These are phyloP conservation scores for Diaporthe aspalathi DNA, from an alignment of 2,329 filamentous ascomycete genomes.

Conservation along the genomic window DNA sequence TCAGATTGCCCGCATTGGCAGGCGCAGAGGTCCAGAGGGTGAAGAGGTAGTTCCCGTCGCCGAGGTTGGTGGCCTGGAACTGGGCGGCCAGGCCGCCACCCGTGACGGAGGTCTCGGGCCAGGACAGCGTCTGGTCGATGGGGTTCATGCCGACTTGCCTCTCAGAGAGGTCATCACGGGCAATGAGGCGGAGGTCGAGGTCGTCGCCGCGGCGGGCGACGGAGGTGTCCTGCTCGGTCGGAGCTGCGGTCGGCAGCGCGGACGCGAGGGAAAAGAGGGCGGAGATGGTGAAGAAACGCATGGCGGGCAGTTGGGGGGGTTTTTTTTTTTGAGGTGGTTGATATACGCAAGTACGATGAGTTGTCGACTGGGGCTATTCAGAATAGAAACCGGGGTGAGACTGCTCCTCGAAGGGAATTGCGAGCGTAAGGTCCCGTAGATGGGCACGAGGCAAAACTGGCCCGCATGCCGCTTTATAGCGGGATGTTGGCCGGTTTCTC, in stretches of 20 bases:
- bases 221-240: background rate
- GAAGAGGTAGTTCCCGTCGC: conserved; percentile 12
- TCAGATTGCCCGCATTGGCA: background rate
- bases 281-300: conserved; percentile 4
- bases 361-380: background rate
- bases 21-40: conserved; percentile 5
- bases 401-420: background rate
- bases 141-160: conserved; percentile 4
- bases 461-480: background rate
- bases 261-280: background rate
- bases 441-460: accelerated
- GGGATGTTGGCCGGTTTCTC: background rate
- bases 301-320: background rate
- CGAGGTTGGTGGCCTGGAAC: conserved; percentile 7
- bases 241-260: background rate
- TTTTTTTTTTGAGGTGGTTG: background rate
- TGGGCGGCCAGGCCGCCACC: background rate
- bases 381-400: background rate
- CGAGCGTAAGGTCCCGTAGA: background rate
- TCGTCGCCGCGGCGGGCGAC: conserved; percentile 2
- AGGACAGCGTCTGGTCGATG: background rate
- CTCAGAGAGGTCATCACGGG: conserved; percentile 3
- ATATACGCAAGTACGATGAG: background rate
- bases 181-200: background rate
- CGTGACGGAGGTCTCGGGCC: background rate